Evolutionary conservation across 352 stramenopile genomes (phyloP).

Genomic region (Globisporangium iwayamae): DNA sequence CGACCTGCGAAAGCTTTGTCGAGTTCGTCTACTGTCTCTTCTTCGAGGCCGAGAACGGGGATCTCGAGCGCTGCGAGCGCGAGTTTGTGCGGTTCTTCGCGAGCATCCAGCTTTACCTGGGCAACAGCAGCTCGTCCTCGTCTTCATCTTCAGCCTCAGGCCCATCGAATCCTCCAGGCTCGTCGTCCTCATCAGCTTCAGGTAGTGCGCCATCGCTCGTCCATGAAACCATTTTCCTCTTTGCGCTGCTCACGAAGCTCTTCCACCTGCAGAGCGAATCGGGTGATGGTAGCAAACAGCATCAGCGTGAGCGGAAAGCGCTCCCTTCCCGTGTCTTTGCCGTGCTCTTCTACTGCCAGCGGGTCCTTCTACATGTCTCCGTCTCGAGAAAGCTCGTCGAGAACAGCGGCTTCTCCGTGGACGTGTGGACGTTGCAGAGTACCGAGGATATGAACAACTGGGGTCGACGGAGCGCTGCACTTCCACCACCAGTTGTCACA

Average conservation of each 20-base stretch:
- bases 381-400: slow-evolving; percentile 32
- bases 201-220: background rate
- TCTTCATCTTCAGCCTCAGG: background rate
- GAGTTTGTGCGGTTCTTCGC: slow-evolving; percentile 37
- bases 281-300: background rate
- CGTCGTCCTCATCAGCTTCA: background rate
- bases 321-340: slow-evolving; percentile 23
- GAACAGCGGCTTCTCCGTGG: slow-evolving; percentile 20
- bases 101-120: slow-evolving; percentile 31
- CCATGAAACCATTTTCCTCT: slow-evolving; percentile 22
- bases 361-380: slow-evolving; percentile 33
- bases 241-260: slow-evolving; percentile 28
- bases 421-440: slow-evolving; percentile 22
- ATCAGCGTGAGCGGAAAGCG: background rate
- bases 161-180: background rate
- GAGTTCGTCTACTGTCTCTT: slow-evolving; percentile 30
- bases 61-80: slow-evolving; percentile 23
- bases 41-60: slow-evolving; percentile 21
- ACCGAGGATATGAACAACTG: slow-evolving; percentile 15
- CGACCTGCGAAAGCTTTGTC: slow-evolving; percentile 26
- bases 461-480: slow-evolving; percentile 1
- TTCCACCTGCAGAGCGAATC: slow-evolving; percentile 12
- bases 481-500: background rate
- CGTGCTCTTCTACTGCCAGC: slow-evolving; percentile 33
- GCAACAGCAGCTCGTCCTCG: slow-evolving; percentile 11